Base-by-base conservation (phyloP, 2,329 filamentous ascomycete genomes). In the Arthrinium puccinioides region DNA sequence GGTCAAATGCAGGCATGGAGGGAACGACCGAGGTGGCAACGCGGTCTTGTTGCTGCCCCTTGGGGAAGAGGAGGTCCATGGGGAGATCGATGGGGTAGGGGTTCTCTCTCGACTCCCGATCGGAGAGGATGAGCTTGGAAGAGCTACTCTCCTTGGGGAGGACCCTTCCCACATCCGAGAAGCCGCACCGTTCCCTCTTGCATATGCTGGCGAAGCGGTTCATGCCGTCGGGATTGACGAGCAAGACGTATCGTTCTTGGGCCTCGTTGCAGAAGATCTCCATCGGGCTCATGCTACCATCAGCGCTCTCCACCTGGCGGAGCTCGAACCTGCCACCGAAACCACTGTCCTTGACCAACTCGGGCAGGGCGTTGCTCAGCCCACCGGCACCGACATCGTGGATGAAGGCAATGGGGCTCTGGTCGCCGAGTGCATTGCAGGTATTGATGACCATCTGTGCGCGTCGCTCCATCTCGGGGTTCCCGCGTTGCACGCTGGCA, bases 231-330 rank as follows among this genome's bases (percentile, higher is more conserved):
- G 79, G 76, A 43, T 89, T 87, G 44, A 98, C 79, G 8, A 94
- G 81, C 51, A 98, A 69, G 7, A 98, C 92, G 53, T 98, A 98
- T 58, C 92, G 76, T 62, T 98, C 92, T 58, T 98, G 92, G 0
- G 92, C 87, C 60, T 97, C 90, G 51, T 90, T 94, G 61, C 92
- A 96, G 89, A 90, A 97, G 32, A 98, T 95, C 57, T 97, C 87
- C 40, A 98, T 76, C 15, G 92, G 92, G 53, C 87, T 95, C 84
- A 98, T 90, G 55, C 87, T 84, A 46, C 73, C 79, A 61, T 97
- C 92, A 3, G 87, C 85, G 57, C 79, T 95, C 57, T 96, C 88
- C 25, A 98, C 74, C 54, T 97, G 87, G 45, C 92, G 81, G n/a
- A 98, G 73, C 61, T 98, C 90, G 48, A 98, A 97, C 31, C 79